phyloP scores from a whole-genome alignment of 768 basidiomycete genomes.

The Pholiota conissans region DNA sequence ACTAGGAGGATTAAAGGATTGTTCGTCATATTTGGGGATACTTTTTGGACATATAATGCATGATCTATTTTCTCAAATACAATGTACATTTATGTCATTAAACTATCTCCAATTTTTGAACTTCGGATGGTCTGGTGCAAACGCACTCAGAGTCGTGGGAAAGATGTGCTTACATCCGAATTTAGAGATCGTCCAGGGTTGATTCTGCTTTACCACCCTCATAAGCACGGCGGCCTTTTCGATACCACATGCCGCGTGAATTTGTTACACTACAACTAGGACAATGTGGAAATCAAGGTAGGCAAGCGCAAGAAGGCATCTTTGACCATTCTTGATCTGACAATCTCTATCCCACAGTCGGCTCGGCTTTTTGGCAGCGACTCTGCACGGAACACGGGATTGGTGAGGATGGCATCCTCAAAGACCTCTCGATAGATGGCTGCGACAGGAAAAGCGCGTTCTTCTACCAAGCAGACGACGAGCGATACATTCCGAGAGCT shows the following conservation, averaged over 20 bases:
- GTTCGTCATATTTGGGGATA: background rate
- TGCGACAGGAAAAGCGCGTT: constrained; percentile 98
- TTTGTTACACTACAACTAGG: constrained; percentile 83
- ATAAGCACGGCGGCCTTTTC: too few species aligned
- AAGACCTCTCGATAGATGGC: constrained; percentile 95
- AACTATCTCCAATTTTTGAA: too few species aligned
- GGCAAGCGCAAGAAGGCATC: constrained; percentile 24
- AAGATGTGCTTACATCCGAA: too few species aligned
- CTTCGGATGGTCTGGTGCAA: too few species aligned
- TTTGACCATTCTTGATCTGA: background rate
- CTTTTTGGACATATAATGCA: too few species aligned
- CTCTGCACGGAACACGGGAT: constrained; percentile 99
- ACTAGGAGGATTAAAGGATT: background rate
- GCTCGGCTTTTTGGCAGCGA: constrained; percentile 97
- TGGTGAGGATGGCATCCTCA: constrained; percentile 90
- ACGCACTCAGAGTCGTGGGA: too few species aligned
- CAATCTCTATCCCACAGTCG: constrained; percentile 55
- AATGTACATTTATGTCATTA: too few species aligned
- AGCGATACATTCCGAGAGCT: constrained; percentile 96
- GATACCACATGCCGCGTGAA: constrained; percentile 67
- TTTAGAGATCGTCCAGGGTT: too few species aligned
- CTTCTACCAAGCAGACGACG: constrained; percentile 99
- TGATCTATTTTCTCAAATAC: too few species aligned
- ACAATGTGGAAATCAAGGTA: constrained; percentile 92
- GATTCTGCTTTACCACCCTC: too few species aligned